phyloP scores from a whole-genome alignment of 2,329 filamentous ascomycete species.

The Sporothrix pseudoabietina region DNA sequence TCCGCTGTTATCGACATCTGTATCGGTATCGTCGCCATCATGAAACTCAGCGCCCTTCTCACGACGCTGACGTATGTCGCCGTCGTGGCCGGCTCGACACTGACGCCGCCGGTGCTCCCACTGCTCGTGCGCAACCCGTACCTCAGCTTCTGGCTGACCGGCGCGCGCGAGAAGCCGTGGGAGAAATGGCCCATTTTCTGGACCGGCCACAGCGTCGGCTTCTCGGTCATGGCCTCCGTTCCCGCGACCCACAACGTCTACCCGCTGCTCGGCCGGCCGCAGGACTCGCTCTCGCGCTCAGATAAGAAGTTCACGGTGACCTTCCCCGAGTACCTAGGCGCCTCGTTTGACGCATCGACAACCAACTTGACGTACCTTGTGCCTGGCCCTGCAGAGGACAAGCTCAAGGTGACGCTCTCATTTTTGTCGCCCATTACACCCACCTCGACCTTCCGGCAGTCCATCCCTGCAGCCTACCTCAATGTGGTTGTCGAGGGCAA shows the following conservation, averaged over 20 bases:
- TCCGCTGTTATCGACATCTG: neutral
- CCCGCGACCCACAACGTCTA: conserved; percentile 49
- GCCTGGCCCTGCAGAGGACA: conserved; percentile 32
- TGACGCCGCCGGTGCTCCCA: conserved; percentile 60
- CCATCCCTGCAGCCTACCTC: conserved; percentile 79
- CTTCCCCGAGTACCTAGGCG: conserved; percentile 42
- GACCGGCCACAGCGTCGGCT: conserved; percentile 47
- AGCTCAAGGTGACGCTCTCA: conserved; percentile 49
- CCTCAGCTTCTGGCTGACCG: conserved; percentile 62
- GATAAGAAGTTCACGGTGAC: conserved; percentile 44
- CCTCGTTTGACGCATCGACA: conserved; percentile 36
- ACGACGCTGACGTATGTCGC: conserved; percentile 36
- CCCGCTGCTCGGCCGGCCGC: conserved; percentile 54
- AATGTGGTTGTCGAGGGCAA: conserved; percentile 69
- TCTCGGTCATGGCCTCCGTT: conserved; percentile 53
- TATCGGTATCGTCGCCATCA: conserved; percentile 7
- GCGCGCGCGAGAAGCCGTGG: conserved; percentile 75
- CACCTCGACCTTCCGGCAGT: conserved; percentile 76
- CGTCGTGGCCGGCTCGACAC: conserved; percentile 51
- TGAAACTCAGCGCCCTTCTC: conserved; percentile 30
- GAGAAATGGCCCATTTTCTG: conserved; percentile 74
- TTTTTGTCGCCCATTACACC: conserved; percentile 79
- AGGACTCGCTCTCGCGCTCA: conserved; percentile 49
- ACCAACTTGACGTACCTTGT: conserved; percentile 50
- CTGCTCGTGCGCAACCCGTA: conserved; percentile 63